Conservation (phyloP, 257 asterid genomes). For the Solanum pinnatisectum region DNA sequence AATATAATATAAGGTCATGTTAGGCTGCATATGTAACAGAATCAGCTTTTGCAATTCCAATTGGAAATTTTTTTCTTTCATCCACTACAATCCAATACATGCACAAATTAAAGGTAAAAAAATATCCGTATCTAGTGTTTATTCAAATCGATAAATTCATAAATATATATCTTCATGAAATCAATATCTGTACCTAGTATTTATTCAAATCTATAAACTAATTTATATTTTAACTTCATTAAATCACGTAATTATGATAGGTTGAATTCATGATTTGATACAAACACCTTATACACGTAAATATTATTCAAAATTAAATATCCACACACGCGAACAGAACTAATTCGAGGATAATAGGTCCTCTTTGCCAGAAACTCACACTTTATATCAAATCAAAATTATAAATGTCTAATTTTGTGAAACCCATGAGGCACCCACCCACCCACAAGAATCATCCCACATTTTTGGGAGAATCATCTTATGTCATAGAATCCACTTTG, state of each 20-base stretch:
- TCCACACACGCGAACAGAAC: neutral
- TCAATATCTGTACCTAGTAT: neutral
- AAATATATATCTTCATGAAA: no score
- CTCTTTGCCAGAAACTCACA: neutral
- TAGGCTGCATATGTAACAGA: neutral
- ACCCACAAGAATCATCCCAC: neutral
- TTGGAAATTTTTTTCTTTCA: neutral
- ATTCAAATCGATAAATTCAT: neutral
- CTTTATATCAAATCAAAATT: neutral
- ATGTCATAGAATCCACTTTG: neutral
- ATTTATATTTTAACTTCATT: neutral
- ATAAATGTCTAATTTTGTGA: neutral
- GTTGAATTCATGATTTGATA: neutral
- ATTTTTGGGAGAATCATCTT: neutral
- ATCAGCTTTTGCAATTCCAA: neutral
- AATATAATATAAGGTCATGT: neutral
- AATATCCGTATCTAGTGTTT: neutral
- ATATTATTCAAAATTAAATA: neutral
- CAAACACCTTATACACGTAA: accelerated
- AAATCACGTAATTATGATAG: neutral
- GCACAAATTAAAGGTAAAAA: neutral
- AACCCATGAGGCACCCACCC: neutral
- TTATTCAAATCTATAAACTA: no score
- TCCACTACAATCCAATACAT: neutral
- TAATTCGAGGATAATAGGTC: neutral